phyloP scores from a whole-genome alignment of 2,329 filamentous ascomycete species.

The Epichloe baconii region DNA sequence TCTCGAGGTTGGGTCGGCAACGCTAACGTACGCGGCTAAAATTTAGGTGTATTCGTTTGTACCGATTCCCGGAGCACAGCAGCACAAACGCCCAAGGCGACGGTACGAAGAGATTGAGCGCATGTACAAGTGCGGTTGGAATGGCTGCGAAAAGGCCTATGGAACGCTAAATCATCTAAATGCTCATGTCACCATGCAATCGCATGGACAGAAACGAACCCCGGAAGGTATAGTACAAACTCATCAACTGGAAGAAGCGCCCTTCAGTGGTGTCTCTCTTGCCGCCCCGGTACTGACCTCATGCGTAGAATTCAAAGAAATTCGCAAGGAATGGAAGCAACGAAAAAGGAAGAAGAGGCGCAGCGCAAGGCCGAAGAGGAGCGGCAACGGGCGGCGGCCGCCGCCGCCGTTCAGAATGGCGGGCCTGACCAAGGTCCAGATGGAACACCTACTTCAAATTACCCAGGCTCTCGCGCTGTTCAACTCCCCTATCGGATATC shows the following conservation, averaged over 20 bases:
- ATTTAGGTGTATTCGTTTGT: slow-evolving; percentile 93
- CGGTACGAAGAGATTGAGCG: slow-evolving; percentile 97
- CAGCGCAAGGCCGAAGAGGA: slow-evolving; percentile 85
- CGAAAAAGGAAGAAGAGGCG: slow-evolving; percentile 98
- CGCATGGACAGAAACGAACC: slow-evolving; percentile 84
- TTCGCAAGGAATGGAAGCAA: slow-evolving; percentile 97
- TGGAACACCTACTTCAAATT: slow-evolving; percentile 35
- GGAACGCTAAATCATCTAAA: slow-evolving; percentile 96
- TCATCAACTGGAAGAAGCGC: background rate
- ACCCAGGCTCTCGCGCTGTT: slow-evolving; percentile 43
- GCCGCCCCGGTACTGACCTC: background rate
- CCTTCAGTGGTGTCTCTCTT: background rate
- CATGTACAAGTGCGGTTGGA: slow-evolving; percentile 99
- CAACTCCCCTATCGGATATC: slow-evolving; percentile 72
- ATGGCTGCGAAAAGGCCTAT: slow-evolving; percentile 96
- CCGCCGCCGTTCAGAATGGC: slow-evolving; percentile 27
- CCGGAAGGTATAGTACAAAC: slow-evolving; percentile 67
- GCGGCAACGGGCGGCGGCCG: slow-evolving; percentile 42
- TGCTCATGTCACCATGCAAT: slow-evolving; percentile 98
- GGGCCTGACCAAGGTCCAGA: slow-evolving; percentile 30
- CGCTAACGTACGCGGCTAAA: slow-evolving; percentile 13
- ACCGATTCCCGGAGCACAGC: slow-evolving; percentile 89
- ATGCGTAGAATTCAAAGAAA: slow-evolving; percentile 88
- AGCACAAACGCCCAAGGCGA: slow-evolving; percentile 87
- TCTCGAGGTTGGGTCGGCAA: background rate